A percentile compares a stretch with the other conserved stretches of the same genome.
These are phyloP conservation scores for Gossypium rotundifolium DNA, from an alignment of 345 rosid species.

Conservation along the genomic window DNA sequence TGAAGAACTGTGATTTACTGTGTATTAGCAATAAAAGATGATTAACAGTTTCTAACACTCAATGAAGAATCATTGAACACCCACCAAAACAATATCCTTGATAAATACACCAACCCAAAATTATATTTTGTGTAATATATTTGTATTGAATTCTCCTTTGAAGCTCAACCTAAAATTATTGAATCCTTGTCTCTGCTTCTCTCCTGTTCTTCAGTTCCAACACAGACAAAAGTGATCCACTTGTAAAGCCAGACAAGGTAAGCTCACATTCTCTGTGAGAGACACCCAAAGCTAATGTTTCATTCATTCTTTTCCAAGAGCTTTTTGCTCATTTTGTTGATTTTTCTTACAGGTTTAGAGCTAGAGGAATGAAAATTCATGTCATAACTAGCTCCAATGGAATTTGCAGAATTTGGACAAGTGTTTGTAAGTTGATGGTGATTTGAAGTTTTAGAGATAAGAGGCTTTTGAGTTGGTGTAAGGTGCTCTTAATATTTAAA, in stretches of 20 bases:
- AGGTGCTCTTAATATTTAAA: constrained; percentile 4
- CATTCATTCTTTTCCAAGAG: background rate
- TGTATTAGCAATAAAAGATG: background rate
- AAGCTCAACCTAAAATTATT: constrained; percentile 16
- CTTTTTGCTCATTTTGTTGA: background rate
- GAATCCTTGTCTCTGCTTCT: constrained; percentile 3
- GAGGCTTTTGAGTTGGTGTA: constrained; percentile 10
- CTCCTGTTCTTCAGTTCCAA: background rate
- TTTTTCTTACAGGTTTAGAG: background rate
- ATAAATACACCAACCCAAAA: constrained; percentile 23
- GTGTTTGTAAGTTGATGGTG: background rate
- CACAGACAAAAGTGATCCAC: background rate
- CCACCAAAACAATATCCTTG: constrained; percentile 20
- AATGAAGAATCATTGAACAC: constrained; percentile 42
- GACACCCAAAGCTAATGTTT: background rate
- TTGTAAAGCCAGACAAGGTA: background rate
- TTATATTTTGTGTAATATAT: constrained; percentile 12
- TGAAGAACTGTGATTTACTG: background rate
- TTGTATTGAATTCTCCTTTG: constrained; percentile 6
- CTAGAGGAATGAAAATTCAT: background rate
- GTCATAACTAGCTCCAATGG: constrained; percentile 10
- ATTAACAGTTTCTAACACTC: constrained; percentile 6
- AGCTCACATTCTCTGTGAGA: no score
- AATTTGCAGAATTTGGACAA: background rate
- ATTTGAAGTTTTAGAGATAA: constrained; percentile 2